Evolutionary conservation across 2,329 filamentous ascomycete species (phyloP).

Genomic region (Thelonectria olida): DNA sequence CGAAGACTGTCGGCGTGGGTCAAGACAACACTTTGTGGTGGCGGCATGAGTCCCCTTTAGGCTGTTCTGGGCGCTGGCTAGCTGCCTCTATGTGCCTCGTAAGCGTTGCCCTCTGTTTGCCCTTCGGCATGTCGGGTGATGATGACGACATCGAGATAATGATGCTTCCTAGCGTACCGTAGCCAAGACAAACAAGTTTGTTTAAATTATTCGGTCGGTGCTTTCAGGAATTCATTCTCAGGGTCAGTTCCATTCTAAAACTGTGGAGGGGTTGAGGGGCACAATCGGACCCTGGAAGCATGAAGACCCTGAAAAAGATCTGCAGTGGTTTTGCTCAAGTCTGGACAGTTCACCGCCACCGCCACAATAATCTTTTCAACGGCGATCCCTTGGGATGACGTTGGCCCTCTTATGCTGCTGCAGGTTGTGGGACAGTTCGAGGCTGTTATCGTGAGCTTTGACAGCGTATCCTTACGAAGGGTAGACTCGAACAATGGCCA

Average conservation of each 20-base stretch:
- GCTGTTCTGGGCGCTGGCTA: too few species aligned
- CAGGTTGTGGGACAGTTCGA: background rate
- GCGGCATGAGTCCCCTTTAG: background rate
- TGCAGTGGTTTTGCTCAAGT: background rate
- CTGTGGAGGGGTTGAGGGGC: too few species aligned
- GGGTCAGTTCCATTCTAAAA: too few species aligned
- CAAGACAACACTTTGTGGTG: background rate
- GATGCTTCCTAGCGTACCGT: too few species aligned
- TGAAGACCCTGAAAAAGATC: background rate
- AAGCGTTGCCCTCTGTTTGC: too few species aligned
- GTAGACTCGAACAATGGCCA: too few species aligned
- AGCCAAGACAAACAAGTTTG: too few species aligned
- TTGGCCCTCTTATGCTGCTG: background rate
- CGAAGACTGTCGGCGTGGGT: background rate
- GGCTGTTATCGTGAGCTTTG: background rate
- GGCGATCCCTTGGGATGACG: background rate
- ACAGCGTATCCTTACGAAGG: background rate
- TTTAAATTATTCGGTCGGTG: too few species aligned
- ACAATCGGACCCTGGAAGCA: background rate
- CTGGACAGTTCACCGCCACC: constrained; percentile 5
- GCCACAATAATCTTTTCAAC: background rate
- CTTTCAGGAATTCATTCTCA: too few species aligned
- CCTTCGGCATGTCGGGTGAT: too few species aligned
- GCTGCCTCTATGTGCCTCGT: background rate
- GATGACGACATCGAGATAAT: too few species aligned